These are phyloP conservation scores for Cladosporium sp. DNA, from an alignment of 2,329 filamentous ascomycete species.

Conservation along the genomic window DNA sequence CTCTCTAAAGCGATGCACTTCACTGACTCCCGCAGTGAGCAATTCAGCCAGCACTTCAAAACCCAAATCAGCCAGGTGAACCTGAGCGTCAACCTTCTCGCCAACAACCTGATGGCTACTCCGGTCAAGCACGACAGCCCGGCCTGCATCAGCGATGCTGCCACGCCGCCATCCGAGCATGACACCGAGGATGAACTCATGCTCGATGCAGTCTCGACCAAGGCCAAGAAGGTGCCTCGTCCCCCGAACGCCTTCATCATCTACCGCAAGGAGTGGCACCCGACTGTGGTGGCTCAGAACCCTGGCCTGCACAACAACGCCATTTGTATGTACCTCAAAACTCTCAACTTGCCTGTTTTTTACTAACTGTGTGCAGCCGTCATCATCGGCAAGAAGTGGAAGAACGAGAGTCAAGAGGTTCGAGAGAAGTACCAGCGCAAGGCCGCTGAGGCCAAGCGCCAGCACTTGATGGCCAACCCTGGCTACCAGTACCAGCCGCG, in stretches of 20 bases:
- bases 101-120: background rate
- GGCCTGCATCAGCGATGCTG: background rate
- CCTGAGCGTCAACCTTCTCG: background rate
- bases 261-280: conserved; percentile 44
- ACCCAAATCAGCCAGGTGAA: background rate
- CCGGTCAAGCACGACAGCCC: background rate
- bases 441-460: conserved; percentile 42
- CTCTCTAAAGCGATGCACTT: background rate
- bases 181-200: background rate
- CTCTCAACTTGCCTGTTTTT: background rate
- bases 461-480: conserved; percentile 44
- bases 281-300: conserved; percentile 39
- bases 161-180: background rate
- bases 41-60: background rate
- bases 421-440: conserved; percentile 41
- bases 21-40: background rate
- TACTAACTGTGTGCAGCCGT: conserved; percentile 34
- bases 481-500: conserved; percentile 50
- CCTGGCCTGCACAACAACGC: conserved; percentile 48
- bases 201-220: background rate
- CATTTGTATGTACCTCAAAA: conserved; percentile 41
- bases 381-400: conserved; percentile 47
- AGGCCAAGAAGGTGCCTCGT: conserved; percentile 41
- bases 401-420: conserved; percentile 38
- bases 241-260: conserved; percentile 50